Evolutionary conservation across 2,329 filamentous ascomycete species (phyloP), one percentile per base, ranked within the genome.

Genomic region (Penicillium sp.): DNA sequence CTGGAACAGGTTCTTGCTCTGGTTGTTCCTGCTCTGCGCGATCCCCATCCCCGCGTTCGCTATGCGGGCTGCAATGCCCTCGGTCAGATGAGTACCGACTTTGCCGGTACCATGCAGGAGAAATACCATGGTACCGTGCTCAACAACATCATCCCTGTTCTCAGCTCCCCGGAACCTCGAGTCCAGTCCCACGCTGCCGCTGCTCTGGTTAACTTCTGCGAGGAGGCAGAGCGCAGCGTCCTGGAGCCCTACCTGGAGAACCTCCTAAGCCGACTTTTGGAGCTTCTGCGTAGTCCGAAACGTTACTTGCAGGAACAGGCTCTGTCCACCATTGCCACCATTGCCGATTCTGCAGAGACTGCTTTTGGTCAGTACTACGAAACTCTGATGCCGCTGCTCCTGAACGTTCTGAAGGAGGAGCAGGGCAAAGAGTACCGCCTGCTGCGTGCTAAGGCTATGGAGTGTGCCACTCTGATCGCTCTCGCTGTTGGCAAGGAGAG

Each of bases 21-120:
- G 39, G 90, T 98, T n/a, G 80, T 95, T 33, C 92, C 92, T 11
- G 85, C 90, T 23, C 75, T 98, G 23, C 81, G 83, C 54, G 90
- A 98, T 59, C 77, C 84, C 26, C 92, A 98, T 60, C 85, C 92
- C 27, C 85, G 92, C 59, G 92, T 98, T 38, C 83, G 90, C 55
- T 98, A 93, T 82, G 92, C 92, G 35, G 92, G 89, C 22, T 98
- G 92, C 72, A 96, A 98, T 60, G 92, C 92, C 28, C 76, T 98
- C n/a, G 92, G 92, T 17, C 92, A 98, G 66, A 98, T 98, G 92
- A 96, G 90, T 70, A 98, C 92, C 20, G 92, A 98, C 60, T 98
- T 98, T 64, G 90, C 93, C 9, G 89, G 89, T 9, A 93, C 85
- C 8, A 96, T 98, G 90, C 92, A 98, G 66, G 84, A 86, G 51